These are phyloP conservation scores for Aspergillus pseudotamarii DNA, from an alignment of 2,329 filamentous ascomycete species.

Conservation along the genomic window DNA sequence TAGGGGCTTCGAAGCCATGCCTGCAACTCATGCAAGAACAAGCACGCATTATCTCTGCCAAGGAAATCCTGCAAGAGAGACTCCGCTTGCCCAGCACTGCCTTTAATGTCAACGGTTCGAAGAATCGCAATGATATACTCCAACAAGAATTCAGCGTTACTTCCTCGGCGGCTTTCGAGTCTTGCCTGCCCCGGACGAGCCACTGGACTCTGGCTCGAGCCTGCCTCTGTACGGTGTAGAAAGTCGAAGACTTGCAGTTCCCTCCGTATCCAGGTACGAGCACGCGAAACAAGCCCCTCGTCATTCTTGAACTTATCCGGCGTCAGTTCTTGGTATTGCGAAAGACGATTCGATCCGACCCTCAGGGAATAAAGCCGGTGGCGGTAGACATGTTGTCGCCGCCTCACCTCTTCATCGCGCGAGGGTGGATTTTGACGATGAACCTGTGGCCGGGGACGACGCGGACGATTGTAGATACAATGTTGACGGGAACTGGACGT, in stretches of 20 bases:
- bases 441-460: conserved; percentile 5
- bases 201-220: conserved; percentile 16
- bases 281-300: conserved; percentile 70
- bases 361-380: conserved; percentile 75
- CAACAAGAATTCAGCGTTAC: conserved; percentile 80
- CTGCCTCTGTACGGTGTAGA: conserved; percentile 50
- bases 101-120: conserved; percentile 80
- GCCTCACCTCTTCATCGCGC: conserved; percentile 53
- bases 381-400: conserved; percentile 73
- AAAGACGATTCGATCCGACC: conserved; percentile 78
- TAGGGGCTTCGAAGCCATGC: conserved; percentile 83
- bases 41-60: conserved; percentile 68
- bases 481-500: conserved; percentile 6
- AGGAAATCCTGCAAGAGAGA: conserved; percentile 78
- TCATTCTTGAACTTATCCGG: conserved; percentile 67
- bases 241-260: conserved; percentile 85
- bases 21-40: conserved; percentile 84
- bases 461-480: conserved; percentile 15
- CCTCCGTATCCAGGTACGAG: conserved; percentile 77
- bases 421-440: conserved; percentile 24
- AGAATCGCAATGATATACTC: conserved; percentile 85
- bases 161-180: conserved; percentile 53
- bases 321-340: conserved; percentile 73
- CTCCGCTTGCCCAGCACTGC: conserved; percentile 75
- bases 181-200: conserved; percentile 34